Base-by-base conservation (phyloP, 1,139 yeast species). In the Hanseniaspora gamundiae region DNA sequence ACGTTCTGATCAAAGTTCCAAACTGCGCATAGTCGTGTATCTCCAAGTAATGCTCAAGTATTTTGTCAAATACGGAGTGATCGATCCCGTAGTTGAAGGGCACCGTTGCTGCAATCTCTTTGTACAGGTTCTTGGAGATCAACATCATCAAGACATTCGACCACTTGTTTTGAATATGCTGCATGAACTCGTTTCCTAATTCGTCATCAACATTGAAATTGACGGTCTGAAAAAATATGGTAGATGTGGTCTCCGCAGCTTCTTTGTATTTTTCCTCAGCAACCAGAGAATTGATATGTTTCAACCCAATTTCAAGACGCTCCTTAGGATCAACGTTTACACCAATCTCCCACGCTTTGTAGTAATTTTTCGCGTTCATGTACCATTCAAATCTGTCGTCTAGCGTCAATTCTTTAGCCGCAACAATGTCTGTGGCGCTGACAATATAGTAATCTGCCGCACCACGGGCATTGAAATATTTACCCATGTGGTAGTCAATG, bases 361-460 rank as follows among this genome's bases (percentile, higher is more conserved):
- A 64, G 51, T 64, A 83, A 46, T 67, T 60, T 2, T 70, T 70
- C 33, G 67, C 73, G 1, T 74, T 76, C 13, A 77, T 48, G 47
- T 70, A 80, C 96, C 97, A 91, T 2, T 75, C 67, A 38, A 81
- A 70, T 47, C 80, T 74, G 56, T 88, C 97, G 27, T 65, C 60
- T 21, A 82, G 60, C 49, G 77, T 79, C 24, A 81, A 68, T 51
- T 81, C 87, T 52, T 78, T 74, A 0, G 88, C 88, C 13, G 78
- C 67, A 2, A 91, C 83, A 1, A 81, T 88, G 62, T 87, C 97
- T 44, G 76, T 76, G 0, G 95, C 86, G 58, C 93, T 78, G 7
- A 88, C 69, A 19, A 91, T 69, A 51, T 71, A 82, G 64, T 82
- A 85, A 38, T 69, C 65, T 1, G 73, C 66, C 4, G 51, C 47